A percentile compares a stretch with the other conserved stretches of the same genome.
phyloP scores from a whole-genome alignment of 2,329 filamentous ascomycete species.

The Fusarium sp. region DNA sequence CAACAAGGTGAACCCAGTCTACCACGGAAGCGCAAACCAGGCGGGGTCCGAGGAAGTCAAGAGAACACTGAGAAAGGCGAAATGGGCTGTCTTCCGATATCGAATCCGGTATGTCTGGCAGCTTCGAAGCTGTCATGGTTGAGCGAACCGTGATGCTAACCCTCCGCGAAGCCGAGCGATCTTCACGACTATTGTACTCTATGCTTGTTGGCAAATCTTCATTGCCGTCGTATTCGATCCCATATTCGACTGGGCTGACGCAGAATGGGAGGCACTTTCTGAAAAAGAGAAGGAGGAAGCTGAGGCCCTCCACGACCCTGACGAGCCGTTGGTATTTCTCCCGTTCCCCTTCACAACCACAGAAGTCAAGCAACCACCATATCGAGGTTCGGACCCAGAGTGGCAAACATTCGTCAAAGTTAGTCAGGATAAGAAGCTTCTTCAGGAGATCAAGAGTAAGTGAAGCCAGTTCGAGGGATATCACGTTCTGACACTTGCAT shows the following conservation, averaged over 20 bases:
- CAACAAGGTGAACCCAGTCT: neutral
- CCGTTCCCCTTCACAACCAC: conserved; percentile 70
- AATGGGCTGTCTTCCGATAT: conserved; percentile 29
- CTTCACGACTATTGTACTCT: conserved; percentile 48
- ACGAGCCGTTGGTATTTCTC: conserved; percentile 63
- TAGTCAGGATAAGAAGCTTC: conserved; percentile 61
- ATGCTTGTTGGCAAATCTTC: conserved; percentile 57
- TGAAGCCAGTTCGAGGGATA: neutral
- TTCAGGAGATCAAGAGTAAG: conserved; percentile 60
- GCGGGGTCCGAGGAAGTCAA: conserved; percentile 16
- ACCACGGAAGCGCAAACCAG: neutral
- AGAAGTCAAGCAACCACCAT: conserved; percentile 59
- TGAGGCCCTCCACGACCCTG: conserved; percentile 55
- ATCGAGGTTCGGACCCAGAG: conserved; percentile 69
- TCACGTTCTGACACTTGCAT: conserved; percentile 21
- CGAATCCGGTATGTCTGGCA: conserved; percentile 44
- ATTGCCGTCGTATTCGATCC: conserved; percentile 58
- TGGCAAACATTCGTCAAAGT: conserved; percentile 70
- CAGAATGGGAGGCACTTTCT: conserved; percentile 54
- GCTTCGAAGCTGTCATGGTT: neutral
- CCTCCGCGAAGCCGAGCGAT: conserved; percentile 39
- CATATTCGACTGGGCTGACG: conserved; percentile 55
- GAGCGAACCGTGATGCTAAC: conserved; percentile 17
- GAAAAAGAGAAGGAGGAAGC: conserved; percentile 57
- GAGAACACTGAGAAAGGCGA: conserved; percentile 36